Evolutionary conservation across 345 rosid species (phyloP), one percentile per base, ranked within the genome.

Genomic region (Aegle marmelos): DNA sequence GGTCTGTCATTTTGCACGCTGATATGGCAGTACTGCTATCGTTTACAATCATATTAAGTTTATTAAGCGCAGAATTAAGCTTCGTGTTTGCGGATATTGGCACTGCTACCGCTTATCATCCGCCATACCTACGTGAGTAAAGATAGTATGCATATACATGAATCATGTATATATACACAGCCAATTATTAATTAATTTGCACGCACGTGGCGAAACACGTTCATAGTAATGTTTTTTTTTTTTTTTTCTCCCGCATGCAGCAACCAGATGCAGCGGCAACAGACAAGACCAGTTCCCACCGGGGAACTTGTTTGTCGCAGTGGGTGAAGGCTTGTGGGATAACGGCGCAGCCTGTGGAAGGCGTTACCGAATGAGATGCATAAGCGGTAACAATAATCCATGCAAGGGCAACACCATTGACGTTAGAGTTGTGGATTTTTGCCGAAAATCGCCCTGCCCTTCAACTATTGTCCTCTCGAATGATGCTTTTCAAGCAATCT

Each of bases 291-390:
- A 81, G 54, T 79, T 81, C 68, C 84, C 83, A 1, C 77, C 73
- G 2, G 83, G 85, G 7, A 78, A 78, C 28, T 25, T 76, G 61
- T 82, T 85, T 34, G 58, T 79, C 4, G 80, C 85, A 1, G 83
- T 80, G 33, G 79, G 84, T 21, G 82, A 86, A 62, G 86, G 78
- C 2, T 28, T 83, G 72, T 83, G 87, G 86, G 87, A 83, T 50
- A 83, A 82, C 1, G 79, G 83, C 1, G 86, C 88, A 2, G 88
- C 88, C 6, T 86, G 86, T 33, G 79, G 81, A 31, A 65, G 85
- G 21, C 60, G 80, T 39, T 86, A 86, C 25, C 19, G 82, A 58
- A 2, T 78, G 79, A 5, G 82, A 57, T 83, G 89, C 63, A 21
- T 76, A 8, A 86, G 89, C 19, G 89, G 87, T 14, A 59, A 53